Base-by-base conservation (phyloP, 192 early-diverging fungal species). In the Pilaira anomala region DNA sequence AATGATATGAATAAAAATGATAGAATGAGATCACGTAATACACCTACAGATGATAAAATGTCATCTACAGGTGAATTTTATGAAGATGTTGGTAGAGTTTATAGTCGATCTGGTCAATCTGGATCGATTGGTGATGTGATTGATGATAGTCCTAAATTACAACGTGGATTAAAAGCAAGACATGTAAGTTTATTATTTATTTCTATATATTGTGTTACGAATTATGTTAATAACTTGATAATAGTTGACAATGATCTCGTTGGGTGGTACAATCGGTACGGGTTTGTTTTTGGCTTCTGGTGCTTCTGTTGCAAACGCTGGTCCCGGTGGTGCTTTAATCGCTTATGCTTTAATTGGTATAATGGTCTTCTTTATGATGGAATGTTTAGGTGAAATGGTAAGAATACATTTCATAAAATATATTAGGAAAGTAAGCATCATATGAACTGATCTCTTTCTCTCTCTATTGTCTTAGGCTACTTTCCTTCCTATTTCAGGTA, bases 221-320 rank as follows among this genome's bases (percentile, higher is more conserved):
- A 12, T 12, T 33, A 3, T 39, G 48, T 29, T 16, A 41, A 41
- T 41, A 3, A 22, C 28, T 56, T 28, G n/a, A 22, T 42, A 14
- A 44, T 46, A 73, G 72, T 40, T 73, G 11, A 62, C 60, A 3
- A 66, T 73, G 63, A 73, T 95, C 33, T 88, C 91, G 14, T 84
- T 95, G 19, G 91, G 89, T 28, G 93, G 93, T 18, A 81, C 82
- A 2, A 81, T 84, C 33, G 82, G 92, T 25, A 95, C 91, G 22
- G 93, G 93, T 36, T 74, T 94, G 14, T 94, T 94, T 71, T 76
- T 94, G 58, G 90, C 91, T 25, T 87, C 86, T 58, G 93, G 89
- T 29, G 71, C 79, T 0, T 87, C 89, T 18, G 82, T 96, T 26
- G 82, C 88, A 0, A 66, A 74, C 2, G 92, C 89, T 0, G 94